Evolutionary conservation across 164 flowering plant genomes (phyloP), one percentile per base, ranked within the genome.

Genomic region (Houttuynia cordata): DNA sequence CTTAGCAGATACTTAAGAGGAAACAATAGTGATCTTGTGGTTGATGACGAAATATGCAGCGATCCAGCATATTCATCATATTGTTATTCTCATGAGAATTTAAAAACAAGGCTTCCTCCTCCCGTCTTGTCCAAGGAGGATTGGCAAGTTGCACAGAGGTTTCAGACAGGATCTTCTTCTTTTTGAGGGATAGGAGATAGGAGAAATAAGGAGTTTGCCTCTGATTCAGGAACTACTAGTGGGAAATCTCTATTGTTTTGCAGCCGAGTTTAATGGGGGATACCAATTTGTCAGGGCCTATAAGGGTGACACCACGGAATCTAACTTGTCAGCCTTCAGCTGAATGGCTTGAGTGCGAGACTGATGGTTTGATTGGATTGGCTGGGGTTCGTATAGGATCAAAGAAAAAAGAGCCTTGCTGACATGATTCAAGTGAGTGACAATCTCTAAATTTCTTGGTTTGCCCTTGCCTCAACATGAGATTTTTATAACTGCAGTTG

Each of bases 81-180:
- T 61, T 91, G 88, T 63, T 87, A 88, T 65, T 84, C 97, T 0
- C 76, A 80, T 64, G 88, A 78, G 13, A 80, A 82, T 67, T 65
- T 74, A 10, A 91, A 91, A 49, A 94, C 96, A 10, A 81, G 96
- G 63, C 71, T 91, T 14, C 97, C 96, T 19, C 97, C 87, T 7
- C 94, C 96, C 0, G 59, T 73, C 64, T 20, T 85, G 70, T 83
- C 97, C 1, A 85, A 73, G 73, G 97, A 91, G 74, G 92, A 91
- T 71, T 88, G 97, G 96, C 80, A 88, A 18, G 64, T 76, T 24
- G 83, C 90, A 0, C 96, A 83, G 66, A 76, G 96, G 75, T 74
- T 86, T 62, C 92, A 80, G 64, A 79, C 68, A 19, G 78, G 78
- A n/a, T 74, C 75, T 1, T 72, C 81, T 7, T n/a, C n/a, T n/a